Conservation (phyloP, 164 flowering plant genomes). For the Stephania cephalantha region DNA sequence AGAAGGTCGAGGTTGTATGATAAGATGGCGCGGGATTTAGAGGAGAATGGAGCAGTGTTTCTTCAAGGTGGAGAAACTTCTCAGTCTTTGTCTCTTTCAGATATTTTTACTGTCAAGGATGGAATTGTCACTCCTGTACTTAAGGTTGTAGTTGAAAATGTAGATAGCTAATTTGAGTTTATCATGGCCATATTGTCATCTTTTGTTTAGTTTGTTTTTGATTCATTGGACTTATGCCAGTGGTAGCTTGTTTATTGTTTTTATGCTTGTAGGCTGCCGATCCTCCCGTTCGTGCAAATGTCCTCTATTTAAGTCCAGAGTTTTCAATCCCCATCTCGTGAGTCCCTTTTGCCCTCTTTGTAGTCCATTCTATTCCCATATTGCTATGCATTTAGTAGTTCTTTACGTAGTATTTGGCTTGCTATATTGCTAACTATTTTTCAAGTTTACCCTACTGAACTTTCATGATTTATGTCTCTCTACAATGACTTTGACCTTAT, state of each 20-base stretch:
- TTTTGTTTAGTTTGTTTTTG: background rate
- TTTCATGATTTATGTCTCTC: background rate
- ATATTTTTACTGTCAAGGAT: constrained; percentile 61
- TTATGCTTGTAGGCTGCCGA: constrained; percentile 51
- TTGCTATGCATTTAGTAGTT: background rate
- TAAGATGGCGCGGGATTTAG: constrained; percentile 70
- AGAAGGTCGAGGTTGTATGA: constrained; percentile 54
- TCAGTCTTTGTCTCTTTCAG: constrained; percentile 83
- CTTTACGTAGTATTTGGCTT: background rate
- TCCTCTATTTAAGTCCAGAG: constrained; percentile 56
- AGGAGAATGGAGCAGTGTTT: constrained; percentile 66
- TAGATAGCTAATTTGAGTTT: background rate
- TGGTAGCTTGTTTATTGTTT: background rate
- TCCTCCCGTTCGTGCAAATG: constrained; percentile 95
- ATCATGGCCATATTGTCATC: background rate
- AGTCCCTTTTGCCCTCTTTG: constrained; percentile 21
- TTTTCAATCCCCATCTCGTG: constrained; percentile 65
- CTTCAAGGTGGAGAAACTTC: constrained; percentile 83
- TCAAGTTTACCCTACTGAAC: background rate
- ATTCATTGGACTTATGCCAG: background rate
- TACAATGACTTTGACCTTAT: background rate
- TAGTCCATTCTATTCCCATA: background rate
- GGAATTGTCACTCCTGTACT: constrained; percentile 76
- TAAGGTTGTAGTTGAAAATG: constrained; percentile 37
- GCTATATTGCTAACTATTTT: background rate